Evolutionary conservation across 495 filamentous ascomycete genomes (phyloP).

Genomic region (Penicillium dipodomyicola): DNA sequence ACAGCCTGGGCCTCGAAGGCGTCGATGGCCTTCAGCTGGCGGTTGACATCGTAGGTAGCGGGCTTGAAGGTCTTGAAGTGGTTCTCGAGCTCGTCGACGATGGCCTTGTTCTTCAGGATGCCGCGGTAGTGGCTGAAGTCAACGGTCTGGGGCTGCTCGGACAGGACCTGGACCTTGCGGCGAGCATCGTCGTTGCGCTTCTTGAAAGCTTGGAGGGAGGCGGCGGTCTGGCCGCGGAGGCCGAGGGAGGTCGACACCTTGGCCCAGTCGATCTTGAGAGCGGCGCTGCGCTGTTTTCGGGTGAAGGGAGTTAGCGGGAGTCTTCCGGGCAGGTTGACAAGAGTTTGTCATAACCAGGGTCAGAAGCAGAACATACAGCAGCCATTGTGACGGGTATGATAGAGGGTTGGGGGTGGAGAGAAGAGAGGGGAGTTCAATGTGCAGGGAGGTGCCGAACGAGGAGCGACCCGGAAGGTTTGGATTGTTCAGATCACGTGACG

Average conservation of each 20-base stretch:
- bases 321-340: slow-evolving; percentile 12
- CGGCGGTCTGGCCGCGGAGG: slow-evolving; percentile 88
- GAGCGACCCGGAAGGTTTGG: slow-evolving; percentile 50
- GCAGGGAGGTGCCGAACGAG: slow-evolving; percentile 43
- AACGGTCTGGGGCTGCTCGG: slow-evolving; percentile 74
- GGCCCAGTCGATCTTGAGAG: slow-evolving; percentile 98
- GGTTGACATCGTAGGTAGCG: slow-evolving; percentile 78
- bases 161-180: slow-evolving; percentile 79
- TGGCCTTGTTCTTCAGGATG: slow-evolving; percentile 86
- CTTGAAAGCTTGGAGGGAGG: slow-evolving; percentile 93
- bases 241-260: slow-evolving; percentile 88
- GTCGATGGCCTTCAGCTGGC: slow-evolving; percentile 96
- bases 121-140: slow-evolving; percentile 93
- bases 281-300: slow-evolving; percentile 81
- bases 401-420: slow-evolving; percentile 37
- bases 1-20: slow-evolving; percentile 95
- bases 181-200: slow-evolving; percentile 99
- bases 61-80: slow-evolving; percentile 88
- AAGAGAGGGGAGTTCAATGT: slow-evolving; percentile 41
- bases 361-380: slow-evolving; percentile 65
- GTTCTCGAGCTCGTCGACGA: slow-evolving; percentile 95
- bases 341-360: slow-evolving; percentile 11
- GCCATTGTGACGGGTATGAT: slow-evolving; percentile 68
- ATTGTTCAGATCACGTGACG: slow-evolving; percentile 44
- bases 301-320: slow-evolving; percentile 33